Conservation (phyloP, 208 protist genomes). For the Polymyxa betae region DNA sequence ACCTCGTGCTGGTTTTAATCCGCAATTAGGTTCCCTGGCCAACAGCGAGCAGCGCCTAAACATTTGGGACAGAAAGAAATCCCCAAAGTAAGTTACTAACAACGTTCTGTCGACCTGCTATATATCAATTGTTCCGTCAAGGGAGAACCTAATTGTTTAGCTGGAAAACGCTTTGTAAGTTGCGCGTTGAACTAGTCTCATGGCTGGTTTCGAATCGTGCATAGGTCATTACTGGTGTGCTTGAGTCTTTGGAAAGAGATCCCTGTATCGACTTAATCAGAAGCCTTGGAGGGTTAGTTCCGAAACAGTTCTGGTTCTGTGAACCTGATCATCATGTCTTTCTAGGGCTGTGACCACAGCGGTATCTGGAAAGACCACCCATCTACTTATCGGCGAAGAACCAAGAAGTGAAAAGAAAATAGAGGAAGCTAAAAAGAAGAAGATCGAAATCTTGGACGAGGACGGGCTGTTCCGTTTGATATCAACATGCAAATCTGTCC, state of each 20-base stretch:
- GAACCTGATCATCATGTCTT: background rate
- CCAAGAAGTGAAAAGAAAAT: background rate
- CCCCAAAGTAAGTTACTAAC: background rate
- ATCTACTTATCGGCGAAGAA: background rate
- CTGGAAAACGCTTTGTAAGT: constrained; percentile 28
- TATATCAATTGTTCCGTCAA: background rate
- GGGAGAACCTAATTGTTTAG: constrained; percentile 20
- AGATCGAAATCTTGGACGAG: constrained; percentile 6
- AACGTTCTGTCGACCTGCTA: background rate
- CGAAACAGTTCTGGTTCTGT: background rate
- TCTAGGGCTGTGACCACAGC: constrained; percentile 5
- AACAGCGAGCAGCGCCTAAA: background rate
- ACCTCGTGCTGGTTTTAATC: background rate
- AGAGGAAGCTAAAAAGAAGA: background rate
- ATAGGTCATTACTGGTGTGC: constrained; percentile 63
- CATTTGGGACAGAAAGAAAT: background rate
- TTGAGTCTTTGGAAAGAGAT: constrained; percentile 59
- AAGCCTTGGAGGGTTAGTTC: constrained; percentile 51
- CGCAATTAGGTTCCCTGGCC: background rate
- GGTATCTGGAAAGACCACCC: background rate
- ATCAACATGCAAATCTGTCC: background rate
- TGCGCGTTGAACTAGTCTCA: background rate
- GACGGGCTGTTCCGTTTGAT: constrained; percentile 1
- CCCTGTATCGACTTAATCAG: constrained; percentile 55
- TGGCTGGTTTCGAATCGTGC: background rate